Evolutionary conservation across 768 basidiomycete genomes (phyloP).

Genomic region (Amanita thiersii): DNA sequence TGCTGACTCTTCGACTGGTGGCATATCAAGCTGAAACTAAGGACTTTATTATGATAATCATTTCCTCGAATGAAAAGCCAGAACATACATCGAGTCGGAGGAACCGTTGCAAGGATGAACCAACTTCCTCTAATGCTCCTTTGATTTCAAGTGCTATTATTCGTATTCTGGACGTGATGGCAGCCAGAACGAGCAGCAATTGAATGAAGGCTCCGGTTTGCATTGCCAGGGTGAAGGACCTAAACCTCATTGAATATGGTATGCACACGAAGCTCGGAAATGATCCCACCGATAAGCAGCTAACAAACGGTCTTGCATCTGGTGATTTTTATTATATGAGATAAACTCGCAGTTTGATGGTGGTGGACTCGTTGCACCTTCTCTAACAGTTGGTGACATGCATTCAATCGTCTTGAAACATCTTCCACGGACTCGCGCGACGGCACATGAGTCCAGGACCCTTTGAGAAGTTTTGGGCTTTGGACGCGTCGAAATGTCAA

Average conservation of each 20-base stretch:
- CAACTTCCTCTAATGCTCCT: slow-evolving; percentile 15
- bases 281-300: slow-evolving; percentile 41
- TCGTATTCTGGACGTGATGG: slow-evolving; percentile 51
- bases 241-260: slow-evolving; percentile 17
- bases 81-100: slow-evolving; percentile 1
- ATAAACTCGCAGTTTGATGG: background rate
- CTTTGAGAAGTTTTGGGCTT: slow-evolving; percentile 46
- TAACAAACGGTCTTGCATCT: slow-evolving; percentile 38
- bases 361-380: slow-evolving; percentile 26
- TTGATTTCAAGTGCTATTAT: slow-evolving; percentile 35
- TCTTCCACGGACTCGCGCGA: slow-evolving; percentile 23
- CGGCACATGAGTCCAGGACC: slow-evolving; percentile 60
- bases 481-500: background rate
- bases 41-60: no score
- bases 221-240: slow-evolving; percentile 55
- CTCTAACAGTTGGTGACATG: slow-evolving; percentile 30
- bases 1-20: no score
- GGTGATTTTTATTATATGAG: slow-evolving; percentile 7
- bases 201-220: slow-evolving; percentile 71
- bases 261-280: background rate
- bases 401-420: slow-evolving; percentile 26
- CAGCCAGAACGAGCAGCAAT: slow-evolving; percentile 51
- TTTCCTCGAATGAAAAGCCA: background rate
- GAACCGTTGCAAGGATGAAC: background rate
- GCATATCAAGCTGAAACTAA: no score